Conservation (phyloP, 2,329 filamentous ascomycete genomes). For the Aspergillus puulaauensis region DNA sequence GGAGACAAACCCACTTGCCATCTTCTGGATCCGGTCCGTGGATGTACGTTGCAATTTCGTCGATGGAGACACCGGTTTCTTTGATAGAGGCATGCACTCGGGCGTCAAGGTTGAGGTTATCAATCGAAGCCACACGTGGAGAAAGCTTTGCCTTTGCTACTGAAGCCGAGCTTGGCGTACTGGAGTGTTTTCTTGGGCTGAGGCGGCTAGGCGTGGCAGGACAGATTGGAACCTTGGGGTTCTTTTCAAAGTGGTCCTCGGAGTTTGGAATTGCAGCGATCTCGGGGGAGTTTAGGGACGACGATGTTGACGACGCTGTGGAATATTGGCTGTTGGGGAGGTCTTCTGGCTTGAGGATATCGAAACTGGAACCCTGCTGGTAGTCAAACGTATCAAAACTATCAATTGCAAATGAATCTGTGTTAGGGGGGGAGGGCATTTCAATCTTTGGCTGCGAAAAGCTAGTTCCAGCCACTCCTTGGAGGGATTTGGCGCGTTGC, state of each 20-base stretch:
- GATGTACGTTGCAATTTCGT: slow-evolving; percentile 78
- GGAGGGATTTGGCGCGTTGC: slow-evolving; percentile 47
- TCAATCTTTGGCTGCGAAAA: slow-evolving; percentile 40
- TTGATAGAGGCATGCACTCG: slow-evolving; percentile 63
- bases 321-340: slow-evolving; percentile 42
- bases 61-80: slow-evolving; percentile 81
- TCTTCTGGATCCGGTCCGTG: slow-evolving; percentile 69
- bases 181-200: slow-evolving; percentile 20
- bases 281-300: slow-evolving; percentile 55
- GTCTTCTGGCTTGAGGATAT: slow-evolving; percentile 25
- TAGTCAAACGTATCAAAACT: slow-evolving; percentile 56
- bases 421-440: slow-evolving; percentile 58
- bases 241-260: slow-evolving; percentile 21
- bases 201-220: slow-evolving; percentile 26
- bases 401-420: slow-evolving; percentile 46
- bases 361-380: slow-evolving; percentile 42
- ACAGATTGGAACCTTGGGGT: slow-evolving; percentile 32
- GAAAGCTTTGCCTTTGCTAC: slow-evolving; percentile 38
- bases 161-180: slow-evolving; percentile 21
- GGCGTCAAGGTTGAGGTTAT: slow-evolving; percentile 52
- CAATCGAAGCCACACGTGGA: slow-evolving; percentile 45
- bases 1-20: slow-evolving; percentile 78
- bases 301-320: slow-evolving; percentile 44
- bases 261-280: slow-evolving; percentile 45
- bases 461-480: slow-evolving; percentile 42